Evolutionary conservation across 805 yeast species (phyloP), one percentile per base, ranked within the genome.

Genomic region (Ogataea degrootiae): DNA sequence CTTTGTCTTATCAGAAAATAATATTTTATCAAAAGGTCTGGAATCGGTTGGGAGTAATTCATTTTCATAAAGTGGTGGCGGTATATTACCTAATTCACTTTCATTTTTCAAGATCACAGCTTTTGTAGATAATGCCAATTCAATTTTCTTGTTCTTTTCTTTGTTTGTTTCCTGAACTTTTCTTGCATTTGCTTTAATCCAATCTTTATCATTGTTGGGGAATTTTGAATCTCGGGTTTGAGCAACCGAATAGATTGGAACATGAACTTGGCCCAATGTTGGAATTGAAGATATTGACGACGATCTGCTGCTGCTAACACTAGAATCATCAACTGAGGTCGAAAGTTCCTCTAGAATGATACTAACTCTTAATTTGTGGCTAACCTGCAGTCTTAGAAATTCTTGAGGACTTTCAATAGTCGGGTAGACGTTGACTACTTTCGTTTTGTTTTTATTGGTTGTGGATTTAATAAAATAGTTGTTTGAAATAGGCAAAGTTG

Each of bases 121-220:
- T 12, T 52, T 45, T 1, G 55, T 50, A 4, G 56, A 50, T 42
- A 63, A 40, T 15, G 56, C 47, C 21, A 63, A 52, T 43, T 62
- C 66, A 15, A 63, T 57, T 41, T 49, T 56, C 21, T 44, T 45
- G 39, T 48, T 48, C 6, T 34, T 34, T 2, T 6, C 40, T 3
- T 37, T 37, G 2, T 29, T 21, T 2, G 29, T 16, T 45, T 63
- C 68, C 2, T 44, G 17, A 5, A 63, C 38, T 9, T 47, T 17
- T 44, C 52, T 54, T 1, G 66, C 58, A 17, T 50, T 55, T 26
- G 51, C 41, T 19, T 40, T 44, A 15, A 58, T 50, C 58, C 60
- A 55, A 5, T 44, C 43, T 15, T 34, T 14, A n/a, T 35, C 22
- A 36, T 35, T 6, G 8, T 37, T 44, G 12, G 16, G 34, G 19